Evolutionary conservation across 176 grass and related monocot species (phyloP).

Genomic region (sorghum (Sorghum bicolor)): DNA sequence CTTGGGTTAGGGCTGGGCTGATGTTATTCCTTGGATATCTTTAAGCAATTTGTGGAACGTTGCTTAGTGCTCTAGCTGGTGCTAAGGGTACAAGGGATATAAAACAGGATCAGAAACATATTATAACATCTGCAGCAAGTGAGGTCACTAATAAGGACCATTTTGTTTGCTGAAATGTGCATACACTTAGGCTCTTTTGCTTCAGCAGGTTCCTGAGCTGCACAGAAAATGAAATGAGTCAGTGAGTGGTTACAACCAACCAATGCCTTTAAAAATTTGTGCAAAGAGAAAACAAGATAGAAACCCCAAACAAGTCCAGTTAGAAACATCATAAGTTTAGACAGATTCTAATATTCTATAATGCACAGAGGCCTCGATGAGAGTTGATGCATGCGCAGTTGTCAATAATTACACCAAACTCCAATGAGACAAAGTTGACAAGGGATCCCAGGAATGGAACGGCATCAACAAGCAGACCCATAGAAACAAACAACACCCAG

Average conservation of each 20-base stretch:
- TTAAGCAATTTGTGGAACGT: slow-evolving; percentile 33
- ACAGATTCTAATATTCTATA: slow-evolving; percentile 7
- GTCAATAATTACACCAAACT: slow-evolving; percentile 51
- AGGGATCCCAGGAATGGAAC: slow-evolving; percentile 33
- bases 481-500: slow-evolving; percentile 19
- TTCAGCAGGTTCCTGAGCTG: slow-evolving; percentile 22
- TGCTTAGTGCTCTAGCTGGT: slow-evolving; percentile 42
- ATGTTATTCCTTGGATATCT: slow-evolving; percentile 23
- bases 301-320: slow-evolving; percentile 16
- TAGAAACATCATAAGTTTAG: neutral
- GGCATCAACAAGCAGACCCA: neutral
- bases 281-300: neutral
- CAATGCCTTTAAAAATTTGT: neutral
- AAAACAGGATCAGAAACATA: slow-evolving; percentile 28
- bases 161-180: slow-evolving; percentile 18
- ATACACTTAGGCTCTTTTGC: neutral
- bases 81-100: slow-evolving; percentile 26
- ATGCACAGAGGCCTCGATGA: slow-evolving; percentile 14
- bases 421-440: slow-evolving; percentile 53
- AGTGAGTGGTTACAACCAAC: neutral
- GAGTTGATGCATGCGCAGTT: slow-evolving; percentile 32
- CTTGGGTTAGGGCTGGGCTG: slow-evolving; percentile 10
- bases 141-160: neutral
- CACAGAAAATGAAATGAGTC: slow-evolving; percentile 1
- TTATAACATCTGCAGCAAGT: slow-evolving; percentile 22